These are phyloP conservation scores for Psilocybe cubensis DNA, from an alignment of 768 basidiomycete species.

Conservation along the genomic window DNA sequence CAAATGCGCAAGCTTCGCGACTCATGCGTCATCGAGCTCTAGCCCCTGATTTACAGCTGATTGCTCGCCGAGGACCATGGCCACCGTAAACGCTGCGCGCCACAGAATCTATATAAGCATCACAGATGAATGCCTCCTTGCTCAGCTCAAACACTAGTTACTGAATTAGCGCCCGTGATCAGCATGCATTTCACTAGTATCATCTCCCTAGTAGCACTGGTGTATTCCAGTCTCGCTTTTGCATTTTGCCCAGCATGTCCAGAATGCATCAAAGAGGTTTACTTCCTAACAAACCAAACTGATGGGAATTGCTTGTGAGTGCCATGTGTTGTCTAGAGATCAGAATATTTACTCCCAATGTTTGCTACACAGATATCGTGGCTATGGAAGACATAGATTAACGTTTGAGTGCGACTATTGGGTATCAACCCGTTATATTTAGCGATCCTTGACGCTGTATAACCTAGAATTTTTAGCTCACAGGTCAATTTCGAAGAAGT, in stretches of 20 bases:
- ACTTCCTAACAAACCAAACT: not conserved
- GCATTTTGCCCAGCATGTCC: constrained; percentile 2
- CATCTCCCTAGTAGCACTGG: not conserved
- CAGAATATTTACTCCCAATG: too few species aligned
- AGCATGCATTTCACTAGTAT: not conserved
- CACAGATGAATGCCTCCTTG: too few species aligned
- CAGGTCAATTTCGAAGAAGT: not conserved
- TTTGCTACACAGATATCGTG: constrained; percentile 1
- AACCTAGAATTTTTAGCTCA: not conserved
- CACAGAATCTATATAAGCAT: too few species aligned
- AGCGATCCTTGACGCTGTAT: not conserved
- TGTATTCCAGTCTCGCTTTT: not conserved
- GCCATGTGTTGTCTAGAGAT: not conserved
- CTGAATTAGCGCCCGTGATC: too few species aligned
- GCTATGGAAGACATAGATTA: not conserved
- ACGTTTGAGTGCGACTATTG: constrained; percentile 6
- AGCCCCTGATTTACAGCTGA: too few species aligned
- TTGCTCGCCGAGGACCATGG: too few species aligned
- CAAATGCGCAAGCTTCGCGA: too few species aligned
- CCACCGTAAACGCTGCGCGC: too few species aligned
- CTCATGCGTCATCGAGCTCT: too few species aligned
- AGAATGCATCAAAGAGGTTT: not conserved
- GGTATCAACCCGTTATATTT: not conserved
- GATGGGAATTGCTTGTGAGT: constrained; percentile 5
- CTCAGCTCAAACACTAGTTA: too few species aligned